Evolutionary conservation across 176 grass and related monocot genomes (phyloP).

Genomic region (Puccinellia tenuiflora): DNA sequence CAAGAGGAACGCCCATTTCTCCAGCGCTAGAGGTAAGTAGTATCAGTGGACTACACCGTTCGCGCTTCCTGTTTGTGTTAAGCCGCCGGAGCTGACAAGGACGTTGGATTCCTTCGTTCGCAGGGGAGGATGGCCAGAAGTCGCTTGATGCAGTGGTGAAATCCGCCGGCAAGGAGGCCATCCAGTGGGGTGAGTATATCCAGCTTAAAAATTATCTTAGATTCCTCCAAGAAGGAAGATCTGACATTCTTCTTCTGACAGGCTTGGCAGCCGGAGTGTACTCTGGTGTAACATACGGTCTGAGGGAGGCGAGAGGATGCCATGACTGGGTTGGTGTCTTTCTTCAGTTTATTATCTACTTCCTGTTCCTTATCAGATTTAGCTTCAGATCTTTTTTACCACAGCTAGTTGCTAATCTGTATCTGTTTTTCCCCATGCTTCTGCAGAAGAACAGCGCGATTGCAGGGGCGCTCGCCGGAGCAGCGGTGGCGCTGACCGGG

Average conservation of each 20-base stretch:
- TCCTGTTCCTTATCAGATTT: background rate
- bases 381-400: background rate
- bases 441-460: conserved; percentile 72
- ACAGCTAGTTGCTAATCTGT: background rate
- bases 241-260: background rate
- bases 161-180: conserved; percentile 62
- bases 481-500: conserved; percentile 51
- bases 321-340: conserved; percentile 65
- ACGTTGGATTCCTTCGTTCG: background rate
- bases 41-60: no score
- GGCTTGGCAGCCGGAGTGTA: conserved; percentile 76
- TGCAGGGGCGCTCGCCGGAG: conserved; percentile 67
- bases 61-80: background rate
- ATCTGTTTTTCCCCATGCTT: background rate
- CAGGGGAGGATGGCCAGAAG: conserved; percentile 75
- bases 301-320: conserved; percentile 71
- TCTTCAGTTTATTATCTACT: background rate
- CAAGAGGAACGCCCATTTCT: conserved; percentile 54
- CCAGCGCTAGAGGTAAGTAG: conserved; percentile 28
- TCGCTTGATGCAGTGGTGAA: conserved; percentile 87
- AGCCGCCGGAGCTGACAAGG: background rate
- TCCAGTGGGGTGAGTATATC: conserved; percentile 73
- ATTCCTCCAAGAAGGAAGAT: background rate
- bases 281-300: conserved; percentile 73
- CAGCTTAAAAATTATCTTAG: background rate